Evolutionary conservation across 331 rosid genomes (phyloP), one percentile per base, ranked within the genome.

Genomic region (Ulmus americana): DNA sequence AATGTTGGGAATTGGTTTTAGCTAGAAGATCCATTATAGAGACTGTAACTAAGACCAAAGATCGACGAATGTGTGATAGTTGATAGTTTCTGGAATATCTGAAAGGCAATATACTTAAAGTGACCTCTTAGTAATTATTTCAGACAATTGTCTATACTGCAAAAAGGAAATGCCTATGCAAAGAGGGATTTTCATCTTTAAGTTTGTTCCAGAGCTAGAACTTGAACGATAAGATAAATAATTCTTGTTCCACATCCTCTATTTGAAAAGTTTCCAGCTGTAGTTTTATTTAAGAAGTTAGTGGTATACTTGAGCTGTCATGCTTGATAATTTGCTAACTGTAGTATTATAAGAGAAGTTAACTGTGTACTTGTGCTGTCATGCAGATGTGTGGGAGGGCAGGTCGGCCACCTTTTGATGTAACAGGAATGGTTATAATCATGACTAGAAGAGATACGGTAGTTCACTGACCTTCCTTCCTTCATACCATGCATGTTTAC

Each of bases 361-460:
- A 28, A 2, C 35, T 28, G 35, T 28, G 35, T 67, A 28, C 55
- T 18, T 73, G 16, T 71, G 46, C 58, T 57, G 10, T 59, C 47
- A 18, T 61, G 79, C 84, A 92, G 98, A 92, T 92, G 98, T 78
- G 88, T 6, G 98, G 98, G 72, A 83, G 98, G 78, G 98, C 98
- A 62, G 98, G 96, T 61, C 91, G 98, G 61, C 98, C 98, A 68
- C 98, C 96, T 46, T 92, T 92, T 74, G 96, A 92, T 85, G 98
- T 89, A 68, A 83, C 96, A 41, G 98, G 98, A 77, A 82, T 82
- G 85, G 98, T 86, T 83, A 68, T 92, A 85, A 89, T 92, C 76
- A 92, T 92, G 98, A 92, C 98, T 79, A 86, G 96, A 83, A 80
- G 86, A 82, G 96, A 92, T 66, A 92, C 98, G 75, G 98, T 92